phyloP scores from a whole-genome alignment of 495 filamentous ascomycete species.

The Schizothecium vesticola region DNA sequence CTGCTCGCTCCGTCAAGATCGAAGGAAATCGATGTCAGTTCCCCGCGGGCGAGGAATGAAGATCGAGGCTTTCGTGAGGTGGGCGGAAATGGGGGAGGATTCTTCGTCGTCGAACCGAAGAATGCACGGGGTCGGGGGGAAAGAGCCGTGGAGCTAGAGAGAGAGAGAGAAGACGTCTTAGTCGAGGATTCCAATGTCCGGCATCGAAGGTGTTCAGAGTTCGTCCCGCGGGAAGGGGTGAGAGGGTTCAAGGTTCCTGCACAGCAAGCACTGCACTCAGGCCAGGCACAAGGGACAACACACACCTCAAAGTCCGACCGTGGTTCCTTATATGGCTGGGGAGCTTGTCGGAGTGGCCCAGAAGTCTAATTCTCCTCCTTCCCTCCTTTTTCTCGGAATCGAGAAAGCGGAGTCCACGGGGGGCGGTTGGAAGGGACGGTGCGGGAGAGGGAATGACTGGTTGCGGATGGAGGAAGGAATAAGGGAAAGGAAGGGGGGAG shows the following conservation, averaged over 20 bases:
- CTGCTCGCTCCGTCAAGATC: conserved; percentile 16
- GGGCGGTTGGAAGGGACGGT: conserved; percentile 42
- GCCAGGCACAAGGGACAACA: not conserved
- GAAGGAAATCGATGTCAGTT: not conserved
- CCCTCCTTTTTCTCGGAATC: conserved; percentile 33
- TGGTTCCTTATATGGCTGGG: conserved; percentile 28
- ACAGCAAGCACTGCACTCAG: not conserved
- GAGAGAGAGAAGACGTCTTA: conserved; percentile 10
- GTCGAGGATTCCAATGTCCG: conserved; percentile 13
- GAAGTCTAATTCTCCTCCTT: conserved; percentile 36
- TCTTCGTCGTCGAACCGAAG: conserved; percentile 37
- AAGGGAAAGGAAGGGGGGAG: conserved; percentile 44
- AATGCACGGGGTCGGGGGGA: conserved; percentile 23
- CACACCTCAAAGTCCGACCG: conserved; percentile 20
- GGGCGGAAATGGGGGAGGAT: conserved; percentile 21
- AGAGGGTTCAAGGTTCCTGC: not conserved
- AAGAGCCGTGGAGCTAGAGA: conserved; percentile 15
- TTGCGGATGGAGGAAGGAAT: conserved; percentile 50
- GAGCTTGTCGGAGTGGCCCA: conserved; percentile 28
- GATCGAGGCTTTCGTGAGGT: conserved; percentile 7
- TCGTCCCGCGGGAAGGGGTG: conserved; percentile 7
- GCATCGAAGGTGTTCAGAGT: conserved; percentile 8
- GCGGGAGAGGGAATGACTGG: conserved; percentile 46
- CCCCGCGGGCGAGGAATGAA: conserved; percentile 16
- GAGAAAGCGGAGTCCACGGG: conserved; percentile 29